These are phyloP conservation scores for Hysterangium stoloniferum DNA, from an alignment of 768 basidiomycete species.

Conservation along the genomic window DNA sequence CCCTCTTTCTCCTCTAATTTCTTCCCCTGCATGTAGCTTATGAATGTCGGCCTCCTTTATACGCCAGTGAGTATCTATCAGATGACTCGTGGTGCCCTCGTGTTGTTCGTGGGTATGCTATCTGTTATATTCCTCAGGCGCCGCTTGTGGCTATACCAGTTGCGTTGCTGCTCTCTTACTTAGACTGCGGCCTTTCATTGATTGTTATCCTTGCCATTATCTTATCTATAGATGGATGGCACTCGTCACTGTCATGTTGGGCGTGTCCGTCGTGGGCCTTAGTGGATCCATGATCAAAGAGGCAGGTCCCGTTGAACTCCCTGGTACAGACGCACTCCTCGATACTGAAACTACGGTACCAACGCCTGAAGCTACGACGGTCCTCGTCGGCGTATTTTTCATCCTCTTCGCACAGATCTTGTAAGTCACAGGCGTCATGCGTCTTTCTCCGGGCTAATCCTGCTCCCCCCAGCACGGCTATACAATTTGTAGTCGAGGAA, in stretches of 20 bases:
- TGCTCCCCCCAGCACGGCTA: slow-evolving; percentile 58
- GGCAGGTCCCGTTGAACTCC: slow-evolving; percentile 36
- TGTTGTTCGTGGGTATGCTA: slow-evolving; percentile 87
- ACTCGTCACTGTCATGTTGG: slow-evolving; percentile 79
- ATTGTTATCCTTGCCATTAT: slow-evolving; percentile 14
- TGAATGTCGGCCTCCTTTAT: slow-evolving; percentile 94
- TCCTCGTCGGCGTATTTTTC: slow-evolving; percentile 82
- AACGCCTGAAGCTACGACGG: slow-evolving; percentile 57
- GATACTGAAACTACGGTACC: slow-evolving; percentile 31
- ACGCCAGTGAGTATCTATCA: slow-evolving; percentile 97
- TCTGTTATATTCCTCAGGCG: slow-evolving; percentile 87
- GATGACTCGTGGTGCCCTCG: slow-evolving; percentile 90
- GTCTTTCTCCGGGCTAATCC: slow-evolving; percentile 11
- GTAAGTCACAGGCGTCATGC: slow-evolving; percentile 51
- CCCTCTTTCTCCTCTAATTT: slow-evolving; percentile 9
- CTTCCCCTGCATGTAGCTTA: slow-evolving; percentile 38
- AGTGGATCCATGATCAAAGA: slow-evolving; percentile 86
- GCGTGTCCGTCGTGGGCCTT: slow-evolving; percentile 78
- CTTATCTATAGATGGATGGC: slow-evolving; percentile 67
- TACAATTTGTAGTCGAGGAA: slow-evolving; percentile 94
- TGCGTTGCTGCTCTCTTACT: slow-evolving; percentile 12
- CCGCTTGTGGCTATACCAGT: slow-evolving; percentile 85
- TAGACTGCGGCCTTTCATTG: not conserved
- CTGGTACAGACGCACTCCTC: slow-evolving; percentile 18
- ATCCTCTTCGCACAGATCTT: slow-evolving; percentile 93